A percentile compares a stretch with the other conserved stretches of the same genome.
Evolutionary conservation across 805 yeast species (phyloP).

Genomic region (Candida endomychidarum): DNA sequence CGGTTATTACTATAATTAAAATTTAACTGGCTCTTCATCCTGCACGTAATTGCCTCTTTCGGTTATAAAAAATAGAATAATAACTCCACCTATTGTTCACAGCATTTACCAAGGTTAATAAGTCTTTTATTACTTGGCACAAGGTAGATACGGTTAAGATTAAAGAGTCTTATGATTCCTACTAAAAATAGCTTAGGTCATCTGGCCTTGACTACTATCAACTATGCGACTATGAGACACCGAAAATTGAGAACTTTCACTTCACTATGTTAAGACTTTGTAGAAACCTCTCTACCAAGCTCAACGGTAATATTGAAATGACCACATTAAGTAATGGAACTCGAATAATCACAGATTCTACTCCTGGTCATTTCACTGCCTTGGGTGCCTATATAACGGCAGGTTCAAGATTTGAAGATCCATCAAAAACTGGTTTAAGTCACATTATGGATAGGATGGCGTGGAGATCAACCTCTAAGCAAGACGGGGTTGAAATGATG

Average conservation of each 20-base stretch:
- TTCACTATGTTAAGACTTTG: slow-evolving; percentile 3
- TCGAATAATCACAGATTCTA: slow-evolving; percentile 76
- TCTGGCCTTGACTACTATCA: no score
- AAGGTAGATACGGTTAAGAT: no score
- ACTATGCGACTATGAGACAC: not conserved
- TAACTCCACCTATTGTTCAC: no score
- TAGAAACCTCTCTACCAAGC: slow-evolving; percentile 7
- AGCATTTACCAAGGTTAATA: no score
- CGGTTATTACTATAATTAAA: no score
- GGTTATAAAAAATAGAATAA: no score
- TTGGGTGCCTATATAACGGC: slow-evolving; percentile 87
- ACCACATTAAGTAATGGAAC: slow-evolving; percentile 69
- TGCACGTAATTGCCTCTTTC: no score
- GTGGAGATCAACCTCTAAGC: slow-evolving; percentile 64
- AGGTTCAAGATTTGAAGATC: slow-evolving; percentile 81
- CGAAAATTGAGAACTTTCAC: slow-evolving; percentile 5
- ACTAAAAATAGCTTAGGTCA: no score
- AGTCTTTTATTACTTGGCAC: no score
- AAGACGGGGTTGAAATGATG: slow-evolving; percentile 67
- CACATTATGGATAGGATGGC: slow-evolving; percentile 87
- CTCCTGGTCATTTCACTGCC: slow-evolving; percentile 90
- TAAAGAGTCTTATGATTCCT: no score
- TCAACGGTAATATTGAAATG: slow-evolving; percentile 23
- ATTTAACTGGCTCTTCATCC: no score
- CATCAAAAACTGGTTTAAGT: slow-evolving; percentile 63